Percentiles rank a stretch among this genome's conserved stretches.
Conservation (phyloP, 1,284 basidiomycete genomes). For the Takashimella koratensis region DNA sequence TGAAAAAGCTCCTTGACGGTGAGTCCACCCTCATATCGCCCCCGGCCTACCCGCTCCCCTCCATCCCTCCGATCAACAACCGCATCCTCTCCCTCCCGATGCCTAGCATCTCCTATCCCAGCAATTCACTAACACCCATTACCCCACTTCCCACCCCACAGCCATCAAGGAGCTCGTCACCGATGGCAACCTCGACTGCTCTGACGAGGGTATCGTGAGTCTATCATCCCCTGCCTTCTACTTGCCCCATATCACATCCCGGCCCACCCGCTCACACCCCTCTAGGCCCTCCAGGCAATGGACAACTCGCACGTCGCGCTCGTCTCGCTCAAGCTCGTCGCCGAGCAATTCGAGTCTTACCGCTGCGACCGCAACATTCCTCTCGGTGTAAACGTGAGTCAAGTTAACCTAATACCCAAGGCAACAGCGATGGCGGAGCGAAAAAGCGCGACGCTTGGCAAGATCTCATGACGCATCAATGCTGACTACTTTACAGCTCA, state of each 20-base stretch:
- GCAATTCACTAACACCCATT: slow-evolving; percentile 1
- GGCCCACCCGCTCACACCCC: not conserved
- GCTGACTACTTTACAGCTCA: slow-evolving; percentile 52
- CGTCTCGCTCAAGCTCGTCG: slow-evolving; percentile 64
- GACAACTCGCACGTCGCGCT: slow-evolving; percentile 99
- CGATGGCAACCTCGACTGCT: slow-evolving; percentile 98
- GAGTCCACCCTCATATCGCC: slow-evolving; percentile 29
- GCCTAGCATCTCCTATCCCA: not conserved
- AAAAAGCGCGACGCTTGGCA: no score
- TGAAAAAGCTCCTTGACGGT: slow-evolving; percentile 88
- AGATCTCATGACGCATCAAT: no score
- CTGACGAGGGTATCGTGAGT: slow-evolving; percentile 88
- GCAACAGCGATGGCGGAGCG: no score
- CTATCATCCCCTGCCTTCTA: not conserved
- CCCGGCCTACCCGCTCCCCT: not conserved
- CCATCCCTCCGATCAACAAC: not conserved
- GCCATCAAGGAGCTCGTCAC: slow-evolving; percentile 97
- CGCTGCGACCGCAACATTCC: slow-evolving; percentile 96
- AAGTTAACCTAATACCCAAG: no score
- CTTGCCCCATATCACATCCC: not conserved
- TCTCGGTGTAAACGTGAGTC: slow-evolving; percentile 70
- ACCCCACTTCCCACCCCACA: slow-evolving; percentile 50
- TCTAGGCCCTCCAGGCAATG: slow-evolving; percentile 89
- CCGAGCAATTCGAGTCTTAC: slow-evolving; percentile 77
- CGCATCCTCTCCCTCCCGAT: not conserved